A percentile compares a stretch with the other conserved stretches of the same genome.
Evolutionary conservation across 2,329 filamentous ascomycete species (phyloP).

Genomic region (Nigrospora sphaerica): DNA sequence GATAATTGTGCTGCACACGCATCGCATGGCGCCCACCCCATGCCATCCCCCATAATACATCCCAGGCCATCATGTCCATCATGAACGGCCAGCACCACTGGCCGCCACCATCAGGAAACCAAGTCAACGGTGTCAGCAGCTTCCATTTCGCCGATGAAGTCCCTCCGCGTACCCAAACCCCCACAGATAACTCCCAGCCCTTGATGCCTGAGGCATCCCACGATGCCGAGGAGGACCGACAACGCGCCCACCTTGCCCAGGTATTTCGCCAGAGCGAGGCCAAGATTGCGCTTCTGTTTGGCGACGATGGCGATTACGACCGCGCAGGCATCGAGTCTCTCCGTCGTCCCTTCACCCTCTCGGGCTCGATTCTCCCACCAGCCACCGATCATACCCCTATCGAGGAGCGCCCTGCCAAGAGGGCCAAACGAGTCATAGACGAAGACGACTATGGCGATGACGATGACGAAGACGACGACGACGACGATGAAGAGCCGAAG

Average conservation of each 20-base stretch:
- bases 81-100: slow-evolving; percentile 60
- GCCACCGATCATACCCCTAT: slow-evolving; percentile 53
- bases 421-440: slow-evolving; percentile 69
- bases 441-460: slow-evolving; percentile 85
- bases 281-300: slow-evolving; percentile 70
- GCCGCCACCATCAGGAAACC: slow-evolving; percentile 49
- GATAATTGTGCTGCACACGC: slow-evolving; percentile 29
- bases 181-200: slow-evolving; percentile 37
- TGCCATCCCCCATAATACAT: slow-evolving; percentile 39
- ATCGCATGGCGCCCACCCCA: slow-evolving; percentile 49
- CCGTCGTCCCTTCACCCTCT: slow-evolving; percentile 32
- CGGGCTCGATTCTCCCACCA: slow-evolving; percentile 39
- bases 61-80: slow-evolving; percentile 55
- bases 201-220: slow-evolving; percentile 54
- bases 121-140: slow-evolving; percentile 38
- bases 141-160: slow-evolving; percentile 57
- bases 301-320: slow-evolving; percentile 47
- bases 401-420: slow-evolving; percentile 61
- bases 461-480: slow-evolving; percentile 68
- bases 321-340: slow-evolving; percentile 45
- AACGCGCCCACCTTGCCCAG: slow-evolving; percentile 68
- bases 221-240: slow-evolving; percentile 61
- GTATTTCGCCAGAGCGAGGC: slow-evolving; percentile 72
- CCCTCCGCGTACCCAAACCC: slow-evolving; percentile 41
- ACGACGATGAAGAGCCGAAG: slow-evolving; percentile 45